Evolutionary conservation across 1,284 basidiomycete genomes (phyloP), one percentile per base, ranked within the genome.

Genomic region (Athelia sp.): DNA sequence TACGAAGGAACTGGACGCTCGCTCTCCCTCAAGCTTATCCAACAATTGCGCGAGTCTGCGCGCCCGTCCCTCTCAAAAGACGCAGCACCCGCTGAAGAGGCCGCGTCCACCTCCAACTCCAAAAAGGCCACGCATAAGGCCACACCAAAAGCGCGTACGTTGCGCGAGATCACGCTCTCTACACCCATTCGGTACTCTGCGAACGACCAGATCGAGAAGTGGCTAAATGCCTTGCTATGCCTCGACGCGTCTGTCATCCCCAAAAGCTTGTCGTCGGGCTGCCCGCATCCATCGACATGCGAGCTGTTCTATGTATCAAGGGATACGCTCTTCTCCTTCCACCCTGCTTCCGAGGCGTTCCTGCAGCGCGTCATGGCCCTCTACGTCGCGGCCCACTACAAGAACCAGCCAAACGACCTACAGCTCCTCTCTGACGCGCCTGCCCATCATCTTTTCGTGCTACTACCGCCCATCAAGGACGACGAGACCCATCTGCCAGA

Each of bases 1-100:
- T 99, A 99, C 71, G 97, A 99, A 74, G 97, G 97, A 18, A 99
- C 97, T 0, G 97, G 97, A 17, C 90, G 97, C 31, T 98, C 94
- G 2, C 82, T 99, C 43, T 96, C 93, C 43, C 87, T 99, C 59
- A 99, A 99, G 67, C 88, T 99, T 51, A 91, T 99, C 55, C 91
- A 98, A 69, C 95, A 98, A 68, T 82, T 99, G 2, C 89, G 97
- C 29, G 94, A 97, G 63, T 85, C 84, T 62, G 90, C 90, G 0
- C 79, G 88, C 3, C 80, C 83, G 1, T 84, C 82, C 3, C 70
- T 84, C 44, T 76, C 76, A n/a, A 86, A 83, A 65, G 79, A 82
- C 22, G 49, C 56, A n/a, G 58, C 57, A 40, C 56, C 73, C 40
- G 78, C 82, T 36, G 72, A 79, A 24, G 70, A 71, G 8, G 64